Evolutionary conservation across 805 yeast genomes (phyloP).

Genomic region (Candida qinlingensis): DNA sequence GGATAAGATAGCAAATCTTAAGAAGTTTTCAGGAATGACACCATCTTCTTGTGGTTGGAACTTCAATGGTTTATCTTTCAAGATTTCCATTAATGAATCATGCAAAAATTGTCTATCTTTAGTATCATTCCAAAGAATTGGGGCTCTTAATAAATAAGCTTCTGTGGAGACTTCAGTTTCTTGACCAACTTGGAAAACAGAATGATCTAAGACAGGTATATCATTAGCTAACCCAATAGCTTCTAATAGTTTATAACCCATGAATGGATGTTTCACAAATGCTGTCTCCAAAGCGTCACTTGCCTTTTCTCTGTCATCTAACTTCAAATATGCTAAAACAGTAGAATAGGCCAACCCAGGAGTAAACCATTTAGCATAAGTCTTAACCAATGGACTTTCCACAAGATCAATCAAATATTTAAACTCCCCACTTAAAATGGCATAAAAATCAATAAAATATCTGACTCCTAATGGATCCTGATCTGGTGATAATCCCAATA

Average conservation of each 20-base stretch:
- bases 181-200: conserved; percentile 23
- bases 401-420: conserved; percentile 55
- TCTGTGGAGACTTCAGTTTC: conserved; percentile 40
- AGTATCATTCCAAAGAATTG: conserved; percentile 47
- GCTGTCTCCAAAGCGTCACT: conserved; percentile 42
- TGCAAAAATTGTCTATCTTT: conserved; percentile 43
- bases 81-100: conserved; percentile 31
- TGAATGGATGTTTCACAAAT: conserved; percentile 49
- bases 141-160: conserved; percentile 55
- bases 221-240: conserved; percentile 33
- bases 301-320: conserved; percentile 42
- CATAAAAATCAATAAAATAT: conserved; percentile 75
- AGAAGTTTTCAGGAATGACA: conserved; percentile 50
- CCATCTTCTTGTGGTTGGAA: conserved; percentile 14
- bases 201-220: conserved; percentile 25
- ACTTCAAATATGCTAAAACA: conserved; percentile 53
- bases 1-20: conserved; percentile 64
- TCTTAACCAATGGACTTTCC: conserved; percentile 48
- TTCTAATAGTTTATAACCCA: conserved; percentile 46
- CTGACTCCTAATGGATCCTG: conserved; percentile 85
- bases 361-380: conserved; percentile 63
- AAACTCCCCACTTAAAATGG: conserved; percentile 59
- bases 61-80: conserved; percentile 13
- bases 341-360: conserved; percentile 66
- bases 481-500: conserved; percentile 64